phyloP scores from a whole-genome alignment of 164 flowering plant species.

The grape (Vitis vinifera) region ASM3070453v1 NC_081805.1:5251501-5252000 shows the following conservation, averaged over 20 bases:
- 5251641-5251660: conserved; percentile 29
- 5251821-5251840: background rate
- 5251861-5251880: conserved; percentile 1
- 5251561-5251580: too few relatives aligned
- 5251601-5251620: background rate
- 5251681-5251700: background rate
- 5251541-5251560: background rate
- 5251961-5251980: too few relatives aligned
- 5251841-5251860: background rate
- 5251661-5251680: background rate
- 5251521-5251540: conserved; percentile 10
- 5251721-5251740: conserved; percentile 24
- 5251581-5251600: background rate
- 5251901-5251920: too few relatives aligned
- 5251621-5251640: too few relatives aligned
- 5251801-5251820: background rate
- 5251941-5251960: background rate
- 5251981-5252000: too few relatives aligned
- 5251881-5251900: background rate
- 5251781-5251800: conserved; percentile 5
- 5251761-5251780: background rate
- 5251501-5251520: too few relatives aligned
- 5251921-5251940: too few relatives aligned
- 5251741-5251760: conserved; percentile 33
- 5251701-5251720: conserved; percentile 24